Conservation (phyloP, 345 rosid genomes). For the Rhodomyrtus tomentosa region DNA sequence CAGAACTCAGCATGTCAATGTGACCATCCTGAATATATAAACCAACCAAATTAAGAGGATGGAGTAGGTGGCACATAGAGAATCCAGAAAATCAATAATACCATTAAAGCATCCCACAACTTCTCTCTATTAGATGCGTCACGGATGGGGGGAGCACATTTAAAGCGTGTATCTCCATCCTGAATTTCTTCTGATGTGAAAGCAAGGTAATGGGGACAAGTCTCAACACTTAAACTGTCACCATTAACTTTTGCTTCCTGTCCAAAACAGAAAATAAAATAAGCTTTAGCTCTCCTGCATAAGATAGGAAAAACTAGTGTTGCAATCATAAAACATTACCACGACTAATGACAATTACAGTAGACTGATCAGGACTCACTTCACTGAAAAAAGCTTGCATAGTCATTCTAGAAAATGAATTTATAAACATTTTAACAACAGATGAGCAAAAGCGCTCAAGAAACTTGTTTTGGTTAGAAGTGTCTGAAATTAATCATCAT, state of each 20-base stretch:
- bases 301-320: not conserved
- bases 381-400: not conserved
- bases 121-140: conserved; percentile 62
- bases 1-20: conserved; percentile 86
- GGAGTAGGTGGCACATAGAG: not conserved
- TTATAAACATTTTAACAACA: not conserved
- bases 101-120: conserved; percentile 88
- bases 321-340: not conserved
- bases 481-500: not conserved
- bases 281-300: not conserved
- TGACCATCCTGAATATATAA: conserved; percentile 55
- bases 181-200: conserved; percentile 87
- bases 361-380: not conserved
- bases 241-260: conserved; percentile 76
- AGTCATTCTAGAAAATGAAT: not conserved
- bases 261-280: not conserved
- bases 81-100: conserved; percentile 12
- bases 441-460: not conserved
- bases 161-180: conserved; percentile 91
- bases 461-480: not conserved
- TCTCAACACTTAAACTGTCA: conserved; percentile 77
- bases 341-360: not conserved
- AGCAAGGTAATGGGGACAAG: conserved; percentile 95
- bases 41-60: conserved; percentile 1
- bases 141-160: conserved; percentile 93